phyloP scores from a whole-genome alignment of 2,329 filamentous ascomycete species.

The Pestalotiopsis sp. region DNA sequence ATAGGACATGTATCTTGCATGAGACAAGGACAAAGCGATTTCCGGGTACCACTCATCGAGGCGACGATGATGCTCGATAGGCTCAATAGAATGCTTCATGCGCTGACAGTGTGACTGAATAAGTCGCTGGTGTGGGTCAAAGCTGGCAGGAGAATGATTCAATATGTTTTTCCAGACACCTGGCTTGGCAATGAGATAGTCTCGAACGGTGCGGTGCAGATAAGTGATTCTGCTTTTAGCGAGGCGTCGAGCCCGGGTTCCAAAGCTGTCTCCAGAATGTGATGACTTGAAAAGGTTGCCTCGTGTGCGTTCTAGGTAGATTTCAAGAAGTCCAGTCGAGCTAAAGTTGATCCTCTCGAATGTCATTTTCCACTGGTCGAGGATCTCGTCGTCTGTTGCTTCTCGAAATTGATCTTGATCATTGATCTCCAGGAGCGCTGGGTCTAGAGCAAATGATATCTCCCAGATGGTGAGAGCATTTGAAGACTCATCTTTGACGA shows the following conservation, averaged over 20 bases:
- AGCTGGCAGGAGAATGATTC: slow-evolving; percentile 8
- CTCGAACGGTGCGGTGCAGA: slow-evolving; percentile 37
- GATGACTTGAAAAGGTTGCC: background rate
- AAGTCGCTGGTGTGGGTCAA: slow-evolving; percentile 35
- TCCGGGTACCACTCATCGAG: slow-evolving; percentile 43
- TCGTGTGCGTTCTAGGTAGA: slow-evolving; percentile 20
- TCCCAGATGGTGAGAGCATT: slow-evolving; percentile 36
- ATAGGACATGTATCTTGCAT: slow-evolving; percentile 31
- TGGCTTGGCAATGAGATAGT: slow-evolving; percentile 31
- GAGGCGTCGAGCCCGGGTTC: background rate
- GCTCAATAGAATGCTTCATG: slow-evolving; percentile 35
- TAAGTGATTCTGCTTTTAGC: slow-evolving; percentile 31
- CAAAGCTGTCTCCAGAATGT: background rate
- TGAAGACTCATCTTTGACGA: slow-evolving; percentile 34
- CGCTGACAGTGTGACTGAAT: slow-evolving; percentile 37
- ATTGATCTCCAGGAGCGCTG: slow-evolving; percentile 22
- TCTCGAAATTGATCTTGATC: slow-evolving; percentile 23
- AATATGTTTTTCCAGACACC: slow-evolving; percentile 25
- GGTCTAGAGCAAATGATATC: slow-evolving; percentile 31
- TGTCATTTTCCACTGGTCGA: slow-evolving; percentile 17
- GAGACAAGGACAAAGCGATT: slow-evolving; percentile 39
- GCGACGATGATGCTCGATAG: slow-evolving; percentile 38
- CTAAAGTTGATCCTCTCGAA: slow-evolving; percentile 14
- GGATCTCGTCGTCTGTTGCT: slow-evolving; percentile 21
- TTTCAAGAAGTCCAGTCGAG: slow-evolving; percentile 28